A percentile compares a stretch with the other conserved stretches of the same genome.
Evolutionary conservation across 2,329 filamentous ascomycete species (phyloP).

Genomic region (Aureobasidium sp.): DNA sequence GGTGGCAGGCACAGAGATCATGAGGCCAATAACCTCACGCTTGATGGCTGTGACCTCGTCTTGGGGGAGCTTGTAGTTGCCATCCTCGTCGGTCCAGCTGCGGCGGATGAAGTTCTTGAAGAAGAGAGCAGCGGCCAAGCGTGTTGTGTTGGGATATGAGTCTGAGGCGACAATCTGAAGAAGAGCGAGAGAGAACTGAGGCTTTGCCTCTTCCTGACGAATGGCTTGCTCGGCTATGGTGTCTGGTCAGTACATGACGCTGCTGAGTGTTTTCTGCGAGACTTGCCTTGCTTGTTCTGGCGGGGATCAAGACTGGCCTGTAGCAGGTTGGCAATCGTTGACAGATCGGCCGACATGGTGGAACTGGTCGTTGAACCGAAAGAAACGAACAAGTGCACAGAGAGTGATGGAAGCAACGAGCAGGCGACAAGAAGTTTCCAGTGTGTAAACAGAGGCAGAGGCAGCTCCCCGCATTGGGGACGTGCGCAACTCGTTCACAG

Average conservation of each 20-base stretch:
- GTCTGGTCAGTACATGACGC: conserved; percentile 4
- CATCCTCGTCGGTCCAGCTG: conserved; percentile 93
- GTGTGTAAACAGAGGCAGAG: not conserved
- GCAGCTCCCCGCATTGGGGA: no score
- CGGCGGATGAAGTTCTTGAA: conserved; percentile 98
- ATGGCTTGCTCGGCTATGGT: conserved; percentile 70
- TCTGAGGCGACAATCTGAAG: conserved; percentile 83
- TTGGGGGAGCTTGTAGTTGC: conserved; percentile 77
- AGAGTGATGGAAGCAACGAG: not conserved
- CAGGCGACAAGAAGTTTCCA: not conserved
- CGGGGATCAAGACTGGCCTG: conserved; percentile 82
- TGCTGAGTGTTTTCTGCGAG: not conserved
- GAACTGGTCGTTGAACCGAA: not conserved
- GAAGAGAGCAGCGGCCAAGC: conserved; percentile 80
- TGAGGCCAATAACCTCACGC: conserved; percentile 86
- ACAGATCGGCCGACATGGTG: conserved; percentile 54
- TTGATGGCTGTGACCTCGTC: conserved; percentile 89
- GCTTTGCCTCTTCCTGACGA: conserved; percentile 70
- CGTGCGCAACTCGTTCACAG: not conserved
- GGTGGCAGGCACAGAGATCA: conserved; percentile 82
- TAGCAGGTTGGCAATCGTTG: conserved; percentile 70
- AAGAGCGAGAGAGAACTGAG: conserved; percentile 76
- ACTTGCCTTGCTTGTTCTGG: conserved; percentile 80
- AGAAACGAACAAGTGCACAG: not conserved
- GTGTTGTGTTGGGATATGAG: conserved; percentile 64